phyloP scores from a whole-genome alignment of 805 yeast species.

The Kluyveromyces dobzhanskii region DNA sequence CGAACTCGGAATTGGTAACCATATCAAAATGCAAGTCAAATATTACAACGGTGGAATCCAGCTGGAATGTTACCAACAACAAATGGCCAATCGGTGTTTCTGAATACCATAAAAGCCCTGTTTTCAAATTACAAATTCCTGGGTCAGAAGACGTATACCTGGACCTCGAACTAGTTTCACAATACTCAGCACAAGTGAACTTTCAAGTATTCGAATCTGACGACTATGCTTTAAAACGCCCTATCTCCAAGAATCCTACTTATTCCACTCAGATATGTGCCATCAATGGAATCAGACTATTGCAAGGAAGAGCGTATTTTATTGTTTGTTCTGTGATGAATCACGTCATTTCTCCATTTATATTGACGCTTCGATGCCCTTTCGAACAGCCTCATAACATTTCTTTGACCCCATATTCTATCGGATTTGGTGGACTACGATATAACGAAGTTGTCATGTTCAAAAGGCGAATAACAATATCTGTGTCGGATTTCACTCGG shows the following conservation, averaged over 20 bases:
- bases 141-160: constrained; percentile 7
- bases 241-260: constrained; percentile 12
- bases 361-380: background rate
- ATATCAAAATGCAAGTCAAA: constrained; percentile 5
- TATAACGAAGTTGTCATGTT: background rate
- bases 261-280: constrained; percentile 6
- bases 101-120: constrained; percentile 17
- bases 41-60: constrained; percentile 4
- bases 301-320: background rate
- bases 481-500: background rate
- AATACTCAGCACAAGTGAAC: constrained; percentile 10
- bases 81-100: constrained; percentile 5
- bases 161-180: constrained; percentile 14
- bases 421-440: constrained; percentile 2
- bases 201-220: constrained; percentile 16
- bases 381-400: background rate
- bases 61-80: constrained; percentile 5
- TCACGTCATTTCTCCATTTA: background rate
- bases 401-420: background rate
- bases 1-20: constrained; percentile 8
- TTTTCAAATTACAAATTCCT: constrained; percentile 13
- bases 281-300: background rate
- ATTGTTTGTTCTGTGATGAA: background rate
- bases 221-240: constrained; percentile 17
- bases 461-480: background rate